Evolutionary conservation across 306 rosid genomes (phyloP).

Genomic region (Dicorynia guianensis): DNA sequence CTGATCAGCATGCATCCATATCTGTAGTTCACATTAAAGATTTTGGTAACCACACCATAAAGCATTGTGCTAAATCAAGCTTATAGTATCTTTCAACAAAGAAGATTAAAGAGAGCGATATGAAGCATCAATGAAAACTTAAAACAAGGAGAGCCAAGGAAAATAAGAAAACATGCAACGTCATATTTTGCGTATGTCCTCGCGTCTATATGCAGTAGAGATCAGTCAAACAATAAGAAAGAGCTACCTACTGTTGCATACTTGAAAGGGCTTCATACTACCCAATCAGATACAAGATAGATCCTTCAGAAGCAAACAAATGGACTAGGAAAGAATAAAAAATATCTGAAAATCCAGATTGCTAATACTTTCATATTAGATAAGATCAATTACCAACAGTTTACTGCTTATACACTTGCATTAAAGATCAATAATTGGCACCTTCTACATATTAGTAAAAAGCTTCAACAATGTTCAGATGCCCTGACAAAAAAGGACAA

Average conservation of each 20-base stretch:
- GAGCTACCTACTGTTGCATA: not conserved
- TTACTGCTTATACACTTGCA: no score
- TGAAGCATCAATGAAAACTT: not conserved
- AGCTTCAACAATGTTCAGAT: no score
- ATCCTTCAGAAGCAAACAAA: not conserved
- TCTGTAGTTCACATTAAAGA: conserved; percentile 52
- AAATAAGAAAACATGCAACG: conserved; percentile 11
- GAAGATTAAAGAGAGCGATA: not conserved
- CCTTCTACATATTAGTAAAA: no score
- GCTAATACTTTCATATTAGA: no score
- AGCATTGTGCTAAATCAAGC: conserved; percentile 34
- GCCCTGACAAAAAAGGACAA: not conserved
- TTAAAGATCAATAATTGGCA: no score
- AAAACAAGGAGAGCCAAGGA: conserved; percentile 10
- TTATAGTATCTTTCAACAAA: not conserved
- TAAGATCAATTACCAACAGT: not conserved
- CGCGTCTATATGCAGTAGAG: not conserved
- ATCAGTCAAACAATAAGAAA: not conserved
- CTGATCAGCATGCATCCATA: conserved; percentile 96
- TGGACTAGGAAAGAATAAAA: not conserved
- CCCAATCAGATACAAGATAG: not conserved
- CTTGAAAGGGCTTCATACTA: not conserved
- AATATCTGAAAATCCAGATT: no score
- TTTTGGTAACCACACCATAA: conserved; percentile 16
- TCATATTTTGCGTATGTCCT: no score